A percentile compares a stretch with the other conserved stretches of the same genome.
Conservation (phyloP, 305 asterid species). For the Lippia alba region DNA sequence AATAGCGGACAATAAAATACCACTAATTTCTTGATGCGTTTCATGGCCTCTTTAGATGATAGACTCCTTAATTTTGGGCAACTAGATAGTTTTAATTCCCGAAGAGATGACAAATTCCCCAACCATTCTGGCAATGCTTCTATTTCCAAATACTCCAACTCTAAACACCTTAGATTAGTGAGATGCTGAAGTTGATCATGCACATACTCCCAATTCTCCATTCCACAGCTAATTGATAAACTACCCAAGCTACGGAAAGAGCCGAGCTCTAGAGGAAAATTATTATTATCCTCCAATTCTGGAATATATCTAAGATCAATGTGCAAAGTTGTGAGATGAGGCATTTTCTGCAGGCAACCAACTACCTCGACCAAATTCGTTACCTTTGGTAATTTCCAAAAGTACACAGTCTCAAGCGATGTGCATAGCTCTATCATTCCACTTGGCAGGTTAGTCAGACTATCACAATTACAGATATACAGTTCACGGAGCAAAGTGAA, state of each 20-base stretch:
- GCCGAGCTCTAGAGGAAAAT: neutral
- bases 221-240: neutral
- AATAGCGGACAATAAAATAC: neutral
- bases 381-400: neutral
- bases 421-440: too few relatives aligned
- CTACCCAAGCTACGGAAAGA: conserved; percentile 12
- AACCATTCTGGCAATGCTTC: conserved; percentile 37
- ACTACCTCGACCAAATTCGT: neutral
- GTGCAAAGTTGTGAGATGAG: neutral
- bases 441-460: neutral
- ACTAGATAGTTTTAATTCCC: neutral
- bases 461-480: too few relatives aligned
- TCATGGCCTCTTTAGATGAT: neutral
- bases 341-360: neutral
- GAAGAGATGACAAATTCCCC: conserved; percentile 10
- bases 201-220: conserved; percentile 16
- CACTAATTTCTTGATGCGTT: neutral
- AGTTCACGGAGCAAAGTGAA: too few relatives aligned
- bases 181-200: conserved; percentile 25
- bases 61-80: neutral
- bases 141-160: conserved; percentile 11
- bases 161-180: neutral
- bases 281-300: neutral
- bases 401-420: too few relatives aligned
- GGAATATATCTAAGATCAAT: neutral